Evolutionary conservation across 768 basidiomycete species (phyloP).

Genomic region (Coprinellus aureogranulatus): DNA sequence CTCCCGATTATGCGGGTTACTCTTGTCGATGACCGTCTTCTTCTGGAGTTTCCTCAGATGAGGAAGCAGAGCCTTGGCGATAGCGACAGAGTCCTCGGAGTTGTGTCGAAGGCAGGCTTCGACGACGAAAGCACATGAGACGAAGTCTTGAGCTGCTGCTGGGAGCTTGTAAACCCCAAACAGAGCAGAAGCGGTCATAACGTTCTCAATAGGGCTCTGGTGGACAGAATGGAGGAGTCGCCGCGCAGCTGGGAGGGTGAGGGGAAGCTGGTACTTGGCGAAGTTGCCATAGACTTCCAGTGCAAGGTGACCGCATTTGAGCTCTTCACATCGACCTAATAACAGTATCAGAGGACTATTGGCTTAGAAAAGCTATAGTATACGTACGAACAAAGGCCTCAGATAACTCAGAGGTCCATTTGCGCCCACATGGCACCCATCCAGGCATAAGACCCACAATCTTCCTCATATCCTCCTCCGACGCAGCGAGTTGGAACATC

Average conservation of each 20-base stretch:
- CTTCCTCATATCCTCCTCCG: slow-evolving; percentile 46
- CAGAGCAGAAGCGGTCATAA: slow-evolving; percentile 51
- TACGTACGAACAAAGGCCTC: slow-evolving; percentile 58
- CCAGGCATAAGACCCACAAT: slow-evolving; percentile 46
- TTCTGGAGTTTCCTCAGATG: slow-evolving; percentile 26
- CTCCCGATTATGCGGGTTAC: slow-evolving; percentile 6
- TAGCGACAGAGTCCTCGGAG: slow-evolving; percentile 33
- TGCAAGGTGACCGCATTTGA: slow-evolving; percentile 53
- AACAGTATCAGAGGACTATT: not conserved
- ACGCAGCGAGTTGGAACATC: slow-evolving; percentile 49
- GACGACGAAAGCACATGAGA: slow-evolving; percentile 55
- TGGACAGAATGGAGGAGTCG: slow-evolving; percentile 59
- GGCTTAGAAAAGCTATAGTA: not conserved
- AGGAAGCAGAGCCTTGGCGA: slow-evolving; percentile 43
- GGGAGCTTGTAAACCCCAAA: slow-evolving; percentile 55
- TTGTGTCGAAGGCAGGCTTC: slow-evolving; percentile 52
- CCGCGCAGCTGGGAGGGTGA: slow-evolving; percentile 52
- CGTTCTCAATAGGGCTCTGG: slow-evolving; percentile 43
- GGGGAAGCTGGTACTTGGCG: slow-evolving; percentile 55
- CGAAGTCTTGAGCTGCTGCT: slow-evolving; percentile 51
- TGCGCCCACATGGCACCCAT: slow-evolving; percentile 46
- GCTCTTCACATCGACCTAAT: slow-evolving; percentile 63
- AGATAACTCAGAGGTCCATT: slow-evolving; percentile 37
- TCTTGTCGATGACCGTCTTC: not conserved
- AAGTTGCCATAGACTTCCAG: slow-evolving; percentile 61